Base-by-base conservation (phyloP, 768 basidiomycete genomes). In the Nevesoporus exiguus region DNA sequence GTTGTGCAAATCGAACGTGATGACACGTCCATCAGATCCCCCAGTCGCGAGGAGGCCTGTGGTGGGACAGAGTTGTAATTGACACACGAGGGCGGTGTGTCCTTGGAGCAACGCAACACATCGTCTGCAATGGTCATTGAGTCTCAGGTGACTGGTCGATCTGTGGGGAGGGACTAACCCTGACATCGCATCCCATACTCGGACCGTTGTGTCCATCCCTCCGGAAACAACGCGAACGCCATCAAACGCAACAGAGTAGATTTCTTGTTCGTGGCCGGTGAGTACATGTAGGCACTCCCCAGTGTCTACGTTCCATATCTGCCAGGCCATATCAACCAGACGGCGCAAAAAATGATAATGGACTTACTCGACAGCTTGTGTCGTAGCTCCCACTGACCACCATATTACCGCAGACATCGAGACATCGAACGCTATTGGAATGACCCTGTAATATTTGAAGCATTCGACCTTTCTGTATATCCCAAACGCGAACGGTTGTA, bases 361-460 rank as follows among this genome's bases (percentile, higher is more conserved):
- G 29, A 73, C 82, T 44, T 51, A 96, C 90, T 58, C 94, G 79
- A 62, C 87, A 90, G 17, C 86, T 94, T 42, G 80, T 77, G 69
- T 99, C 96, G 69, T 99, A 98, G 67, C 93, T 94, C 31, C 94
- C 96, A 61, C 90, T 94, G 34, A 94, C 94, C 13, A 88, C 86
- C 60, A 74, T 78, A 58, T 84, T 85, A 24, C 93, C 96, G 60
- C 82, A 86, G 11, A 94, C 85, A 68, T 98, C 96, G 29, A 98
- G 73, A 66, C 92, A 93, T 43, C 96, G 74, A 14, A 98, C 95
- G 61, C 89, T 92, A 39, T 81, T 76, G 25, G 75, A 72, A 67
- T 99, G 96, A 0, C 96, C 96, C 19, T 74, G 70, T 30, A 99
- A 76, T 7, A 85, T 75, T 17, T 81, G 76, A 31, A 90, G 65